Base-by-base conservation (phyloP, 345 rosid species). In the Boechera divaricarpa region DNA sequence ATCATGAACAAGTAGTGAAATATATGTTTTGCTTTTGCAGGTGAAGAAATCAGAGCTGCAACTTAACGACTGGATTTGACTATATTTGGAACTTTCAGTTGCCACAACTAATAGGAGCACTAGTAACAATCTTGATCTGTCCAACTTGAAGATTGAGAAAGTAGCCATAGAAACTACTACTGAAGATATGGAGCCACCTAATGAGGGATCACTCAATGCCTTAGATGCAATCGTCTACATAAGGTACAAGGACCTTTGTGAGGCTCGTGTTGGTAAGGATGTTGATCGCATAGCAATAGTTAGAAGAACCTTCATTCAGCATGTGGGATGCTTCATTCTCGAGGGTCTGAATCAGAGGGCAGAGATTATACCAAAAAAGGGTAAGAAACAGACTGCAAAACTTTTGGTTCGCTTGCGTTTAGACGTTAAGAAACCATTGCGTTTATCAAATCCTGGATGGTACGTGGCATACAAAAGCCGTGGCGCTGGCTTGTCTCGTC, bases 211-310 rank as follows among this genome's bases (percentile, higher is more conserved):
- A 16, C 26, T 48, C 10, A n/a, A 2, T 16, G 53, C 24, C 53
- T 2, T 48, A 2, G 1, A 2, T 48, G 26, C 24, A 26, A 10
- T 53, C 26, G 32, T 53, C 13, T 53, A 53, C 58, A 53, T 53
- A 53, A 26, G 32, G 15, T 53, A 53, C 58, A 10, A 21, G 32
- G 58, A 53, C 58, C 26, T 5, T 24, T 53, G 32, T 2, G 32
- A 53, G 32, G 11, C 58, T 53, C 13, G 58, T 1, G 58, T 53
- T 53, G 58, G 58, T 53, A 53, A 53, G 33, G 58, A 21, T 53
- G 32, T 26, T 26, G 58, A 53, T 53, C 58, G 58, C 32, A 26
- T 24, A 8, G 58, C 58, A 26, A 10, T 24, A 3, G 58, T 53
- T 10, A 24, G 3, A 53, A 26, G 58, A 21, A 24, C 4, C 15